Evolutionary conservation across 2,329 filamentous ascomycete species (phyloP).

Genomic region (Fusarium burgessii): DNA sequence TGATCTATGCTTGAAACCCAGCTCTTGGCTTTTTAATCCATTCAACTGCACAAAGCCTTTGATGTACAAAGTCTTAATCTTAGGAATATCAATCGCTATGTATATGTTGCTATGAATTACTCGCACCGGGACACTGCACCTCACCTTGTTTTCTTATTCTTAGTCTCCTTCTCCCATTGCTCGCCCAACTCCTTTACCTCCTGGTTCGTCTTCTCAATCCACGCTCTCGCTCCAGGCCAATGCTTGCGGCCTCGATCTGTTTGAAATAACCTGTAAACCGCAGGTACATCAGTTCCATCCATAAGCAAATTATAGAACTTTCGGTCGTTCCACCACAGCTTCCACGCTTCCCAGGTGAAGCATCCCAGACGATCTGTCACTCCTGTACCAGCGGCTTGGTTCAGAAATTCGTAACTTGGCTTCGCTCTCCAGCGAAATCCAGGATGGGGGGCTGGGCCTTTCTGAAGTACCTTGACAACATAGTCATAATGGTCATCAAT

Average conservation of each 20-base stretch:
- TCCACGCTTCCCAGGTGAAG: conserved; percentile 56
- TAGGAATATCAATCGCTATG: background rate
- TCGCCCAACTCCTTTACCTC: conserved; percentile 36
- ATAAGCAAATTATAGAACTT: conserved; percentile 56
- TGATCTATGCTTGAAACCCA: background rate
- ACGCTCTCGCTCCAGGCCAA: conserved; percentile 55
- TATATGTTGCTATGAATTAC: background rate
- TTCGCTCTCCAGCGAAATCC: conserved; percentile 41
- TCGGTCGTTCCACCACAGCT: conserved; percentile 57
- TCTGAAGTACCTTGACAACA: conserved; percentile 35
- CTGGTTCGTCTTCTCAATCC: conserved; percentile 47
- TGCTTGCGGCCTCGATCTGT: conserved; percentile 53
- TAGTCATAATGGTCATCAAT: conserved; percentile 48
- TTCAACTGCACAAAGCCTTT: background rate
- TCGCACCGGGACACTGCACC: background rate
- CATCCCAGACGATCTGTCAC: conserved; percentile 54
- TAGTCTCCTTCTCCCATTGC: conserved; percentile 39
- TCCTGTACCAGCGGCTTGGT: conserved; percentile 57
- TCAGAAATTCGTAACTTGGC: conserved; percentile 52
- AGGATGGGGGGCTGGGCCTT: conserved; percentile 43
- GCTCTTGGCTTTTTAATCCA: background rate
- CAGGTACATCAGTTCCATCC: conserved; percentile 54
- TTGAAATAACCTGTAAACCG: conserved; percentile 57
- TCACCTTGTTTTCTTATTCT: conserved; percentile 39
- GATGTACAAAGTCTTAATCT: background rate